phyloP scores from a whole-genome alignment of 2,329 filamentous ascomycete genomes.

The Epichloe uncinata region DNA sequence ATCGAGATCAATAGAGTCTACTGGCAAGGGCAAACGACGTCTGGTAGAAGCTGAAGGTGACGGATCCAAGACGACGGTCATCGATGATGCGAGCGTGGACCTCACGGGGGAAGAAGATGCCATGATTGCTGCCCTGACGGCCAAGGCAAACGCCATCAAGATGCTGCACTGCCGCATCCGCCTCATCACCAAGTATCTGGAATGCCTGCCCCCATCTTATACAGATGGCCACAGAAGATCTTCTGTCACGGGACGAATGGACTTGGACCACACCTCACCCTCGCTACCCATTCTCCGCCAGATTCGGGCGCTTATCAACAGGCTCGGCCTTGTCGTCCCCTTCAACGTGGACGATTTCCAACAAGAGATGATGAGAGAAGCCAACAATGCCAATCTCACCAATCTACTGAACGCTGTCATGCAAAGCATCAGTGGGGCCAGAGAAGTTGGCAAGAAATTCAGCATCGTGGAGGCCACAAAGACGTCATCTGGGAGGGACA shows the following conservation, averaged over 20 bases:
- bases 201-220: conserved; percentile 54
- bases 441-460: conserved; percentile 66
- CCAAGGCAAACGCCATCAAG: conserved; percentile 84
- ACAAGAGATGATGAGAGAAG: conserved; percentile 59
- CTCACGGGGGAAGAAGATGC: conserved; percentile 49
- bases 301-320: conserved; percentile 72
- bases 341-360: conserved; percentile 52
- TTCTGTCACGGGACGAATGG: conserved; percentile 18
- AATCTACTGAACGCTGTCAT: conserved; percentile 64
- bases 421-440: conserved; percentile 55
- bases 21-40: conserved; percentile 37
- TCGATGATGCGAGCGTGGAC: conserved; percentile 24
- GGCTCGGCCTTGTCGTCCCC: conserved; percentile 70
- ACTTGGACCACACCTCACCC: conserved; percentile 27
- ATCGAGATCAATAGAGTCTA: conserved; percentile 30
- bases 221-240: conserved; percentile 36
- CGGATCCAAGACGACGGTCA: conserved; percentile 15
- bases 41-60: conserved; percentile 21
- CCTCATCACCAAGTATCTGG: conserved; percentile 64
- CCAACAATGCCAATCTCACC: conserved; percentile 73
- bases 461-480: conserved; percentile 37
- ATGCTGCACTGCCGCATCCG: conserved; percentile 73
- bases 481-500: conserved; percentile 10
- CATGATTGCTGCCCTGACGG: conserved; percentile 54
- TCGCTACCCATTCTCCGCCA: conserved; percentile 71